Evolutionary conservation across 2,329 filamentous ascomycete species (phyloP).

Genomic region (Aspergillus tubingensis): DNA sequence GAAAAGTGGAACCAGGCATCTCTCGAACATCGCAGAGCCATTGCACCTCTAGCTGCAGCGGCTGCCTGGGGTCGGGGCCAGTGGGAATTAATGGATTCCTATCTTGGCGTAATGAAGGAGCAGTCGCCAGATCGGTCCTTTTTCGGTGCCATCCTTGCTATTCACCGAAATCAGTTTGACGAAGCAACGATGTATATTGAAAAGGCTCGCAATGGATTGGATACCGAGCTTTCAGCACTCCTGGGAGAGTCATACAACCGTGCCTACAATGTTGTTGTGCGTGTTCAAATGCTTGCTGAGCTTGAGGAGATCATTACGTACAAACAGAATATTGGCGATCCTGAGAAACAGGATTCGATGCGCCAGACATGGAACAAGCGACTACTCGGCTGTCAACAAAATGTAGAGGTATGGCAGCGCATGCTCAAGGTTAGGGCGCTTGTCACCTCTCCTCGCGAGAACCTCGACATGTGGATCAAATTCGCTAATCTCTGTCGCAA

Average conservation of each 20-base stretch:
- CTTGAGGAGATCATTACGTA: conserved; percentile 97
- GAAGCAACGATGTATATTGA: conserved; percentile 88
- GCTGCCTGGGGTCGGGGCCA: conserved; percentile 95
- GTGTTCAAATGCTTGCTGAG: conserved; percentile 98
- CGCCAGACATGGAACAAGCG: conserved; percentile 93
- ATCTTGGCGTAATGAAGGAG: conserved; percentile 91
- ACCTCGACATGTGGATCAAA: conserved; percentile 99
- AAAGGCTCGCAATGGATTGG: conserved; percentile 87
- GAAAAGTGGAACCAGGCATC: conserved; percentile 92
- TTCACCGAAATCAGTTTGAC: conserved; percentile 93
- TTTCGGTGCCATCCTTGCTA: conserved; percentile 91
- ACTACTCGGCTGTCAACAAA: conserved; percentile 90
- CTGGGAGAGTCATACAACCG: conserved; percentile 98
- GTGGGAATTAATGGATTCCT: conserved; percentile 98
- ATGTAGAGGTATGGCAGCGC: conserved; percentile 96
- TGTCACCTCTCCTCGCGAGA: conserved; percentile 87
- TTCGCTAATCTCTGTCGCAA: conserved; percentile 98
- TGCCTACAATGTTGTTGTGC: conserved; percentile 95
- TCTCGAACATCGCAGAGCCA: conserved; percentile 81
- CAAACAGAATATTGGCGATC: conserved; percentile 80
- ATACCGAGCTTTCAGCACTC: conserved; percentile 91
- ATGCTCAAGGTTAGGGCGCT: conserved; percentile 94
- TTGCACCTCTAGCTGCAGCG: conserved; percentile 90
- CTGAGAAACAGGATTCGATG: conserved; percentile 86
- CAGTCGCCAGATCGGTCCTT: conserved; percentile 93